Evolutionary conservation across 148 eudicot species (phyloP), one percentile per base, ranked within the genome.

Genomic region (Limonium bicolor): DNA sequence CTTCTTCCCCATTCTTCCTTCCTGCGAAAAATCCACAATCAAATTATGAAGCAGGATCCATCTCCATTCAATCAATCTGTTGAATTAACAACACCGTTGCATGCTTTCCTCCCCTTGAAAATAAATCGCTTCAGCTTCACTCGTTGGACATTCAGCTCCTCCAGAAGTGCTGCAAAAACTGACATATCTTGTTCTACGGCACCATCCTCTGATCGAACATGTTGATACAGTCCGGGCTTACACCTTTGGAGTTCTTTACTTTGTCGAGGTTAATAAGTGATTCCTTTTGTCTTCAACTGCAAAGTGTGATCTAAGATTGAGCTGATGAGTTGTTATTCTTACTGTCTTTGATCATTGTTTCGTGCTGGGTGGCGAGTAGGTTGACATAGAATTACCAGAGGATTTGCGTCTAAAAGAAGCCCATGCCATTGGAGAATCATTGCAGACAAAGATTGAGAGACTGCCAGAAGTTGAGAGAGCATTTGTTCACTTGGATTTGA

Each of bases 201-300:
- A 77, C 41, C 65, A 71, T 65, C 48, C 50, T 25, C 62, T 58
- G 29, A 74, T 82, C 48, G 71, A 71, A 50, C 69, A 75, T 5
- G 74, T 82, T 11, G 93, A 82, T 54, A 82, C 93, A 2, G 82
- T 82, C 23, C 76, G 93, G 30, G 93, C 93, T 13, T 82, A 82
- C 72, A 82, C 85, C 10, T 82, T 82, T 46, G 93, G 85, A 41
- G 85, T 53, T 47, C 71, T 77, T 12, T 82, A 77, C 58, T 82
- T 82, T 54, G 93, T 82, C 19, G 93, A 82, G 85, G 88, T 80
- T 22, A 53, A 19, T 20, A 13, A 15, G 25, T 2, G 25, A 4
- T 7, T 10, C 5, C 12, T 34, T 5, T 34, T 8, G 8, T 1
- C 37, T 10, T 34, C 15, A 7, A 4, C 16, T 34, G 5, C 37